Evolutionary conservation across 345 rosid species (phyloP).

Genomic region (Noccaea bulbosa): DNA sequence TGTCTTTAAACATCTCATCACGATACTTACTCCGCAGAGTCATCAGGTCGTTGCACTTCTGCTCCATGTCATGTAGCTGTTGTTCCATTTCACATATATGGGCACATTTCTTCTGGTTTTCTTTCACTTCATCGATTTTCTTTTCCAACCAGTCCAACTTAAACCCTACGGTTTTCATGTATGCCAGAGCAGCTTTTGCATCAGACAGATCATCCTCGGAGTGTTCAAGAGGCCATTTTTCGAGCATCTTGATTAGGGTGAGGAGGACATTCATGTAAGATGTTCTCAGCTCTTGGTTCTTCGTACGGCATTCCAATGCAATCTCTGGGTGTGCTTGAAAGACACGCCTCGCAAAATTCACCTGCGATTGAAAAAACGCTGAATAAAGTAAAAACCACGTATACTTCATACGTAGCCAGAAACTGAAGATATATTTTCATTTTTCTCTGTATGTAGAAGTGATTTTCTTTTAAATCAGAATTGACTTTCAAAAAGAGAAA

Average conservation of each 20-base stretch:
- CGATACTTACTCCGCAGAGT: background rate
- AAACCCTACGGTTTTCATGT: background rate
- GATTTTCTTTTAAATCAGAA: no score
- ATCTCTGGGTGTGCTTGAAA: slow-evolving; percentile 10
- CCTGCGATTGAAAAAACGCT: background rate
- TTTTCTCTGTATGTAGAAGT: no score
- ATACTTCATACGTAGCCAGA: background rate
- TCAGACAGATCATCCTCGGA: background rate
- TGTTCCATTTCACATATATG: no score
- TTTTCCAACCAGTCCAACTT: slow-evolving; percentile 13
- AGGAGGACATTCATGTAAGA: no score
- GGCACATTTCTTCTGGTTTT: background rate
- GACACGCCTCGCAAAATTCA: background rate
- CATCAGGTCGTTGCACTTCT: background rate
- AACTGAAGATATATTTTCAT: no score
- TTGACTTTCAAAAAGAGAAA: no score
- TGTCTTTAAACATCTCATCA: no score
- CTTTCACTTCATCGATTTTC: background rate
- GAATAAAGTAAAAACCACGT: no score
- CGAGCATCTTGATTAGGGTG: no score
- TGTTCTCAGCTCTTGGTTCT: background rate
- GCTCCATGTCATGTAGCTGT: no score
- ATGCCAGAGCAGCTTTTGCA: background rate
- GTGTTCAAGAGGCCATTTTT: background rate
- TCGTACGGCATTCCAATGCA: background rate